Evolutionary conservation across 2,329 filamentous ascomycete genomes (phyloP), one percentile per base, ranked within the genome.

Genomic region (Penicillium capsulatum): DNA sequence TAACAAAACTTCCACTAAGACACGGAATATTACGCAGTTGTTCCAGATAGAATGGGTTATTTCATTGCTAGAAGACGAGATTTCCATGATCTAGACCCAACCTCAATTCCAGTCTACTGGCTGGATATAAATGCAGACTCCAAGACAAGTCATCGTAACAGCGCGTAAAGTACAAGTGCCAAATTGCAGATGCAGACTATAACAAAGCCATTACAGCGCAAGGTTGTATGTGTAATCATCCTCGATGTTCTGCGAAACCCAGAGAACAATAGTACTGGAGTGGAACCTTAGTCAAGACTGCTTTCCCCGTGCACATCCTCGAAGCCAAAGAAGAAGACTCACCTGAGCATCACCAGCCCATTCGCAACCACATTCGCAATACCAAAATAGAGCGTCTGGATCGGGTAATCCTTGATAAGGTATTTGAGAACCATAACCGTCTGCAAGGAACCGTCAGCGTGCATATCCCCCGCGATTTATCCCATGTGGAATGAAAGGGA

Each of bases 211-310:
- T 62, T 54, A 84, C 48, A 84, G 71, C 34, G 80, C 77, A 46
- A 84, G 66, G 54, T 79, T 83, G 63, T 84, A 84, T 19, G 80
- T 83, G 60, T 84, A 84, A 55, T 84, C 81, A 53, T 84, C 81
- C 61, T 84, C 81, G 67, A 84, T 83, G 55, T 84, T 84, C 70
- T 84, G 81, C 36, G 78, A 80, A 17, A 84, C 72, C 81, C 81
- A 84, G 22, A 84, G 72, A 26, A 83, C 76, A 34, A 78, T 70
- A 17, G 78, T 79, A 57, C 80, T 83, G 51, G n/a, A n/a, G n/a
- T 13, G 27, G 43, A 8, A 34, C 40, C 47, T 47, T 34, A 45
- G 40, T 17, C 31, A 22, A 8, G 26, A 7, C 33, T 34, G 22
- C 19, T 3, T n/a, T 7, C 6, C 10, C 47, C 27, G 3, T 31